These are phyloP conservation scores for Vigna radiata DNA, from an alignment of 306 rosid species.

Conservation along the genomic window DNA sequence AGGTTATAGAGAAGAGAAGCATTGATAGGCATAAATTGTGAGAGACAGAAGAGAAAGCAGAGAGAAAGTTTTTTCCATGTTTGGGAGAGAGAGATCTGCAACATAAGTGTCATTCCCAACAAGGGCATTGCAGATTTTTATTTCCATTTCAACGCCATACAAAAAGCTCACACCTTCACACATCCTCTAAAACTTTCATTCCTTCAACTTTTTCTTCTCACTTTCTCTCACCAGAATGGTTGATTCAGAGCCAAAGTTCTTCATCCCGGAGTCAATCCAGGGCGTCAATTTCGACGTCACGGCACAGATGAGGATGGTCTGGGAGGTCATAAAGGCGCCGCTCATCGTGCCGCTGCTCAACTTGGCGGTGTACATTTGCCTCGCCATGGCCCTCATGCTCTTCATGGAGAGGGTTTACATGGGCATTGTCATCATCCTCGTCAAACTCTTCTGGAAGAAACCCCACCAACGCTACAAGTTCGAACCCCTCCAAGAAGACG, in stretches of 20 bases:
- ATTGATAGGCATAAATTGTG: conserved; percentile 44
- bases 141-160: conserved; percentile 16
- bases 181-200: neutral
- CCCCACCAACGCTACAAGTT: conserved; percentile 81
- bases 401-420: conserved; percentile 86
- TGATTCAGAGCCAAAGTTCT: conserved; percentile 57
- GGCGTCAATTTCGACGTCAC: conserved; percentile 66
- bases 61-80: conserved; percentile 11
- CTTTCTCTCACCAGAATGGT: conserved; percentile 49
- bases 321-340: conserved; percentile 91
- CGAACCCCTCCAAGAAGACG: conserved; percentile 74
- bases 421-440: conserved; percentile 88
- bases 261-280: conserved; percentile 68
- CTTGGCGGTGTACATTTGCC: conserved; percentile 63
- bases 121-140: neutral
- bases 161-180: neutral
- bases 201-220: neutral
- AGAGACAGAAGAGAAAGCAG: conserved; percentile 1
- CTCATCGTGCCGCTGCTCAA: conserved; percentile 85
- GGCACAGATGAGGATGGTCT: conserved; percentile 66
- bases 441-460: conserved; percentile 92
- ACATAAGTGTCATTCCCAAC: neutral
- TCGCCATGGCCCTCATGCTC: conserved; percentile 95
- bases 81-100: conserved; percentile 42
- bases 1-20: conserved; percentile 42